A percentile compares a stretch with the other conserved stretches of the same genome.
phyloP scores from a whole-genome alignment of 306 rosid genomes.

The Cicer arietinum region DNA sequence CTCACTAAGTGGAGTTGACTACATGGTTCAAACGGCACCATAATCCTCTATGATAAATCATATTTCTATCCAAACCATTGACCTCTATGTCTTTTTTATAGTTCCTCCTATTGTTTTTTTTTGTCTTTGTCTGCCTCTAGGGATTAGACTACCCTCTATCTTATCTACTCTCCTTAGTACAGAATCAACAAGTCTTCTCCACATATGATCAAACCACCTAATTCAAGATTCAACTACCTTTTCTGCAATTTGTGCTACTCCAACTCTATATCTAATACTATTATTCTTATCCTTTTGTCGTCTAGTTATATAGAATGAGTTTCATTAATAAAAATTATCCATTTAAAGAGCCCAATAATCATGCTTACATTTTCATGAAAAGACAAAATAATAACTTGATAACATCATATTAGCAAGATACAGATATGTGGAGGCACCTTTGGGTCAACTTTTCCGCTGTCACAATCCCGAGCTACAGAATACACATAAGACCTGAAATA shows the following conservation, averaged over 20 bases:
- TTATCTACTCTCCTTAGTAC: background rate
- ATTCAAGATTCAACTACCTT: too few relatives aligned
- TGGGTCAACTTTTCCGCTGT: slow-evolving; percentile 76
- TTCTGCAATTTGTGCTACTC: too few relatives aligned
- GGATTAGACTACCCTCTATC: background rate
- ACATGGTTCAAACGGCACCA: too few relatives aligned
- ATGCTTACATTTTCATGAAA: slow-evolving; percentile 12
- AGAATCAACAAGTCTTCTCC: background rate
- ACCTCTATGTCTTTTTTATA: background rate
- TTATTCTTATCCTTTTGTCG: background rate
- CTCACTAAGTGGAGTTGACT: too few relatives aligned
- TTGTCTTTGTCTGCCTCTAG: background rate
- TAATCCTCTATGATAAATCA: too few relatives aligned
- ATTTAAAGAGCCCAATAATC: background rate
- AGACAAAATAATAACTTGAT: background rate
- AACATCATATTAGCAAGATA: slow-evolving; percentile 18
- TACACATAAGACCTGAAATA: slow-evolving; percentile 84
- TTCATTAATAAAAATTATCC: background rate
- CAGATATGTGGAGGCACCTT: slow-evolving; percentile 60
- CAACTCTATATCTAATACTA: background rate
- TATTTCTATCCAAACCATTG: too few relatives aligned
- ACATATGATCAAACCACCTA: background rate
- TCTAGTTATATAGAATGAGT: slow-evolving; percentile 10
- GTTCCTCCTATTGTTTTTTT: background rate
- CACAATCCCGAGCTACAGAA: slow-evolving; percentile 97